Conservation (phyloP, 164 flowering plant species). For the Magnolia sinica region DNA sequence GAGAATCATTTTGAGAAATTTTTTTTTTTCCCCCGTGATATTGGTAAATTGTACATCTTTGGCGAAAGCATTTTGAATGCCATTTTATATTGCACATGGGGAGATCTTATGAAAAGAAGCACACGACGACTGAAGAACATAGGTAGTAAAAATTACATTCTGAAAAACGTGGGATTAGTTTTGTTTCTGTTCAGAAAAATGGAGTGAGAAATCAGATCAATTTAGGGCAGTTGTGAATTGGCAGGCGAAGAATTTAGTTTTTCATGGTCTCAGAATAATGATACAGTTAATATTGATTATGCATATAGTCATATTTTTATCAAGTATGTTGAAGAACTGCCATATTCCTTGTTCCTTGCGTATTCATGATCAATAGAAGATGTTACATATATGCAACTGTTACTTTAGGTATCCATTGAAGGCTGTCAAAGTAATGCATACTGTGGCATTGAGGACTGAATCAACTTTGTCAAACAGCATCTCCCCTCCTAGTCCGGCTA, state of each 20-base stretch:
- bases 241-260: neutral
- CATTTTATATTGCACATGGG: too few relatives aligned
- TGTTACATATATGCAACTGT: neutral
- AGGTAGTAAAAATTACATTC: neutral
- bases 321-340: neutral
- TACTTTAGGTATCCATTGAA: slow-evolving; percentile 75
- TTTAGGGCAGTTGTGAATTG: neutral
- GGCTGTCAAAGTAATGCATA: slow-evolving; percentile 96
- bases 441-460: slow-evolving; percentile 89
- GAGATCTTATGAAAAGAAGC: too few relatives aligned
- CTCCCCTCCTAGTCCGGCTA: slow-evolving; percentile 35
- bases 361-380: neutral
- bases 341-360: neutral
- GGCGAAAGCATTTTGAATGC: too few relatives aligned
- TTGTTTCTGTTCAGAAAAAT: neutral
- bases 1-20: too few relatives aligned
- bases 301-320: neutral
- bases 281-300: neutral
- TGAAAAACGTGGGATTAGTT: neutral
- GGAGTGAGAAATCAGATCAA: neutral
- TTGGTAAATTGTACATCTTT: neutral
- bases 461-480: slow-evolving; percentile 44
- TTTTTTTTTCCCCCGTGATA: too few relatives aligned
- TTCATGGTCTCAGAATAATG: neutral
- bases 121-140: too few relatives aligned